A percentile compares a stretch with the other conserved stretches of the same genome.
phyloP scores from a whole-genome alignment of 1,139 yeast species.

The Pichiaceae sp. region DNA sequence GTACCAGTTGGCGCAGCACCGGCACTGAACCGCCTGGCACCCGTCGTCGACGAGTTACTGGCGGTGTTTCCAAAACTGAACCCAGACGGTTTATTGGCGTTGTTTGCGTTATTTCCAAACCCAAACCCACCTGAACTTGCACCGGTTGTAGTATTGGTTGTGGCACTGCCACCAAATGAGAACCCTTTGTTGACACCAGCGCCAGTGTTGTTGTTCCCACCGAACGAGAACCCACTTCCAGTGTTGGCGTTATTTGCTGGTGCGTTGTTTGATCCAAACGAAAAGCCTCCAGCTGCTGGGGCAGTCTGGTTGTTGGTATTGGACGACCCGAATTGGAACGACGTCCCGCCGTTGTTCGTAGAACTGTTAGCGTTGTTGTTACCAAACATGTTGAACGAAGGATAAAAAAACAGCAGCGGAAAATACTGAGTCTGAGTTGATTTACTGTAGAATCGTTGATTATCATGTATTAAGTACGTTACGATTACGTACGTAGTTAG shows the following conservation, averaged over 20 bases:
- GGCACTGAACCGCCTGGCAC: neutral
- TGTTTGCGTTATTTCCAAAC: conserved; percentile 5
- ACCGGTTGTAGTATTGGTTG: conserved; percentile 4
- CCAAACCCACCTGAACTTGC: neutral
- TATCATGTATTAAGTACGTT: no score
- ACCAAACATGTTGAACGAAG: conserved; percentile 1
- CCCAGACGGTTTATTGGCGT: conserved; percentile 1
- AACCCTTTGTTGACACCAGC: conserved; percentile 8
- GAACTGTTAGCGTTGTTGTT: neutral
- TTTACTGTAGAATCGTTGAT: no score
- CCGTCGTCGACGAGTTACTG: neutral
- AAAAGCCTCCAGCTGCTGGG: conserved; percentile 3
- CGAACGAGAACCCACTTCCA: conserved; percentile 1
- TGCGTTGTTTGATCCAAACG: conserved; percentile 4
- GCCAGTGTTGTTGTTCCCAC: conserved; percentile 1
- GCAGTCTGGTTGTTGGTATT: neutral
- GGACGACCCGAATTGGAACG: neutral
- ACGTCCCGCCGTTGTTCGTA: neutral
- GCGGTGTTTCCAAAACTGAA: conserved; percentile 2
- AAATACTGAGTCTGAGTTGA: no score
- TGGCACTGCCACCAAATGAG: conserved; percentile 16
- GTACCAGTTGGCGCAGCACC: neutral
- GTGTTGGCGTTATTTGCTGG: neutral
- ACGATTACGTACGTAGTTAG: no score
- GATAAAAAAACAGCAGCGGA: no score